A percentile compares a stretch with the other conserved stretches of the same genome.
These are phyloP conservation scores for Hygrocybe coccinea DNA, from an alignment of 768 basidiomycete genomes.

Conservation along the genomic window DNA sequence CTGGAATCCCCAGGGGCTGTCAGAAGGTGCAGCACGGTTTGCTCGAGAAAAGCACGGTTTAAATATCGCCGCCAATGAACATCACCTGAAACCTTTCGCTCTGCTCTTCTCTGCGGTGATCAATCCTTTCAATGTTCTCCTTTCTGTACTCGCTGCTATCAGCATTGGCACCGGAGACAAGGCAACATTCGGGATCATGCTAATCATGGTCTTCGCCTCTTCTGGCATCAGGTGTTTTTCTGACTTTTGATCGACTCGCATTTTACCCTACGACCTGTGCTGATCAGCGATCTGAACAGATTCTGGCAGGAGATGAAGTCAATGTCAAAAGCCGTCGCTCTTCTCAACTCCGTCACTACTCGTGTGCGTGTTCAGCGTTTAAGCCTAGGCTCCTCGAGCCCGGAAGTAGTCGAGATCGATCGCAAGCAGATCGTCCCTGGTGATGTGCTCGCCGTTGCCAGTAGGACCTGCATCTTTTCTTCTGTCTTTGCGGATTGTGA, in stretches of 20 bases:
- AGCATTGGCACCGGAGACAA: conserved; percentile 31
- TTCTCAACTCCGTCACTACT: conserved; percentile 31
- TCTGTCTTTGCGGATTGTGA: neutral
- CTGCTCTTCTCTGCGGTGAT: no score
- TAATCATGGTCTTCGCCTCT: conserved; percentile 33
- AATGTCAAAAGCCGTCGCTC: conserved; percentile 30
- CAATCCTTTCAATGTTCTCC: conserved; percentile 33
- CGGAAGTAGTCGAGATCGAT: conserved; percentile 27
- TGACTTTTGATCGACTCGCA: neutral
- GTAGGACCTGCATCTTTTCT: conserved; percentile 26
- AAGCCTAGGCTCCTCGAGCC: neutral
- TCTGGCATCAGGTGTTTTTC: conserved; percentile 23
- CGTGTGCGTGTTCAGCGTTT: conserved; percentile 30
- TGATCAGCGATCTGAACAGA: neutral
- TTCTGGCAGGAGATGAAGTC: conserved; percentile 27
- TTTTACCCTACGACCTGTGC: no score
- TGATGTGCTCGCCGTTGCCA: conserved; percentile 28
- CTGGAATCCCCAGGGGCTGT: no score
- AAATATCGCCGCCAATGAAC: no score
- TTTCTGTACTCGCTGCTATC: conserved; percentile 27
- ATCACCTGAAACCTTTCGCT: no score
- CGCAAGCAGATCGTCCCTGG: conserved; percentile 29
- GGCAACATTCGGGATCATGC: conserved; percentile 32
- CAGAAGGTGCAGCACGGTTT: no score
- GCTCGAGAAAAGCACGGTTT: no score